Evolutionary conservation across 1,284 basidiomycete species (phyloP).

Genomic region (Chiua sp.): DNA sequence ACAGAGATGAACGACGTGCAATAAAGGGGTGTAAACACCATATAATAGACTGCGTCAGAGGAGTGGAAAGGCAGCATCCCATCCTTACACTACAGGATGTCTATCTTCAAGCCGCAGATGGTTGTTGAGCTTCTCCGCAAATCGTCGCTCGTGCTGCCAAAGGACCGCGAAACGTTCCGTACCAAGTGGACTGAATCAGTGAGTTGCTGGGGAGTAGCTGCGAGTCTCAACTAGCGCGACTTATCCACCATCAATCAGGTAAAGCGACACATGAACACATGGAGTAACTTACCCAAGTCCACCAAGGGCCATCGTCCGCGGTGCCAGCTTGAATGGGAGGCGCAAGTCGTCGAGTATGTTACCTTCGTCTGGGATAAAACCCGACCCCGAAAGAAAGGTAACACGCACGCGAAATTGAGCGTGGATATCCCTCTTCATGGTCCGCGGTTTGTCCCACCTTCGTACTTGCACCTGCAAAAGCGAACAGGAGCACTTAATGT

Average conservation of each 20-base stretch:
- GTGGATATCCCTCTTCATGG: constrained; percentile 14
- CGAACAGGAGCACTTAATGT: constrained; percentile 1
- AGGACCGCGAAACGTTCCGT: neutral
- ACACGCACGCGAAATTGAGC: neutral
- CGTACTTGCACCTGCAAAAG: constrained; percentile 12
- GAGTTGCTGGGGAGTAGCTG: no score
- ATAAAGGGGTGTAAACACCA: no score
- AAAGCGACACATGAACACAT: neutral
- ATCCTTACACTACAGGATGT: neutral
- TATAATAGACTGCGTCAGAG: no score
- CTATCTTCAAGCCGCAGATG: neutral
- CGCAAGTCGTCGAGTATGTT: constrained; percentile 27
- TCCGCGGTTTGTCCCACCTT: constrained; percentile 15
- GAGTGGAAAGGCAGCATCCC: no score
- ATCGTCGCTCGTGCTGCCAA: neutral
- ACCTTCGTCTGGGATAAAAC: constrained; percentile 13
- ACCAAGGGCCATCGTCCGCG: neutral
- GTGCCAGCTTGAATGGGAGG: constrained; percentile 25
- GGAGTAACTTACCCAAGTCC: constrained; percentile 1
- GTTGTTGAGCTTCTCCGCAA: neutral
- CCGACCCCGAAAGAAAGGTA: constrained; percentile 7
- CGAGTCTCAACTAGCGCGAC: no score
- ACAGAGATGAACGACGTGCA: no score
- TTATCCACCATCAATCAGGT: neutral
- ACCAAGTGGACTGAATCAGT: neutral